Base-by-base conservation (phyloP, 257 asterid species). In the Solanum bulbocastanum region DNA sequence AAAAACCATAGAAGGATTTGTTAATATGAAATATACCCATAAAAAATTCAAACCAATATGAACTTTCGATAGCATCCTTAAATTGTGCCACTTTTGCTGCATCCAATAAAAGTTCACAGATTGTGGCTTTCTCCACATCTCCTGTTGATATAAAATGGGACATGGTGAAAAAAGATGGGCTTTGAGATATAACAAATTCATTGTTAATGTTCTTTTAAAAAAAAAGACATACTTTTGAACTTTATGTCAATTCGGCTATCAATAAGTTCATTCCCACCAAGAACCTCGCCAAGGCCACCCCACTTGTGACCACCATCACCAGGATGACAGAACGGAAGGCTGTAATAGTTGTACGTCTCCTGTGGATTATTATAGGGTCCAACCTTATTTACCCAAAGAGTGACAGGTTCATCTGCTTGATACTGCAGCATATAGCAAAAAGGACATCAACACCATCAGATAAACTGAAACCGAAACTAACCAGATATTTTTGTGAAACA, bases 321-420 rank as follows among this genome's bases (percentile, higher is more conserved):
- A 76, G 93, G 88, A 20, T 90, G 94, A 89, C 97, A 95, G 89
- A 92, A 95, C 12, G 98, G 96, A 88, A 95, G 98, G 90, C 86
- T 92, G 89, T 94, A 95, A 88, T 93, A 95, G 88, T 94, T 94
- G 91, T 95, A 94, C 83, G 97, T 93, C 89, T 95, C 97, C 90
- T 95, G 97, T 25, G 98, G 98, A 89, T 95, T 95, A 90, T 92
- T 95, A 87, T 94, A 95, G 8, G 98, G 97, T 16, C 95, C 97
- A 88, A 95, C 96, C 93, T 92, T 92, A 91, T 92, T 95, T 62
- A 92, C 95, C 98, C 98, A 95, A 83, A 95, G 83, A 25, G 91
- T 94, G 83, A 94, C 95, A 23, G 90, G 32, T 37, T 93, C 97
- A 36, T 88, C 94, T 0, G 84, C 90, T 83, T 94, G 92, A 90